A percentile compares a stretch with the other conserved stretches of the same genome.
phyloP scores from a whole-genome alignment of 805 yeast genomes.

The Ogataea salicorniae region DNA sequence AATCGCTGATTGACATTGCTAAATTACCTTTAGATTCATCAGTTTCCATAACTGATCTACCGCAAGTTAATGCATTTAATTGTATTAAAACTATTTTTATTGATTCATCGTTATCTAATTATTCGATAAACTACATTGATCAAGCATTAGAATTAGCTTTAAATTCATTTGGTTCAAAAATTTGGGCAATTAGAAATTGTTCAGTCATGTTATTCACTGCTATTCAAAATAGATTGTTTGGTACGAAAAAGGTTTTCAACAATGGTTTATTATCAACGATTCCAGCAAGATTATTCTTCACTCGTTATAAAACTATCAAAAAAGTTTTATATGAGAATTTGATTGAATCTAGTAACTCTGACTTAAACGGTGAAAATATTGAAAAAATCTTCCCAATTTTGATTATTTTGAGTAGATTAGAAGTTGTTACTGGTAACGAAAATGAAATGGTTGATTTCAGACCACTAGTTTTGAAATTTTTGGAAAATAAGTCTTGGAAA shows the following conservation, averaged over 20 bases:
- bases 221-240: conserved; percentile 74
- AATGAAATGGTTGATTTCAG: conserved; percentile 47
- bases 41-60: conserved; percentile 57
- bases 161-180: conserved; percentile 52
- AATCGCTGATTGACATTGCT: conserved; percentile 51
- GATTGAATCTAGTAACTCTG: conserved; percentile 21
- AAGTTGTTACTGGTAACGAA: conserved; percentile 49
- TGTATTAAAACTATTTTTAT: conserved; percentile 70
- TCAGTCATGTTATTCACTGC: conserved; percentile 91
- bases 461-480: conserved; percentile 40
- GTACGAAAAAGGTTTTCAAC: conserved; percentile 38
- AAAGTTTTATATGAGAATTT: conserved; percentile 43
- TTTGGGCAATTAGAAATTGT: conserved; percentile 89
- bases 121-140: conserved; percentile 48
- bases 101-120: conserved; percentile 60
- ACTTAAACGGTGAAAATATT: conserved; percentile 28
- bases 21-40: conserved; percentile 37
- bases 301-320: conserved; percentile 51
- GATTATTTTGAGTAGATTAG: conserved; percentile 64
- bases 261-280: conserved; percentile 25
- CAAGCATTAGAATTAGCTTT: conserved; percentile 58
- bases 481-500: conserved; percentile 66
- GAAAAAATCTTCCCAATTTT: conserved; percentile 74
- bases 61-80: conserved; percentile 93
- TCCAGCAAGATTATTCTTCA: conserved; percentile 60